phyloP scores from a whole-genome alignment of 2,329 filamentous ascomycete species.

The Elsinoe arachidis region DNA sequence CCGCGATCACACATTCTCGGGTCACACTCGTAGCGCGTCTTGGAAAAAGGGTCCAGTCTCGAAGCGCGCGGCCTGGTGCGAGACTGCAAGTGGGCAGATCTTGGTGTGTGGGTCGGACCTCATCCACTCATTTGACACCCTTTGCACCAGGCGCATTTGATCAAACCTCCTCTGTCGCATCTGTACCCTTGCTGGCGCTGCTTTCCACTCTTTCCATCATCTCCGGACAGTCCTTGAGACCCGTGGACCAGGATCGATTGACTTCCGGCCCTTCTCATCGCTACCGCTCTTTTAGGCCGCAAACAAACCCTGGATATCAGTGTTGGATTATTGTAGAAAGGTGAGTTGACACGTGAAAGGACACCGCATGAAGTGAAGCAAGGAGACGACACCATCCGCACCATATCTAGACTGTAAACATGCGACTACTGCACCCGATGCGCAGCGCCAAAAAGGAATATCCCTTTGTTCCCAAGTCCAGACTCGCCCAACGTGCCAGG shows the following conservation, averaged over 20 bases:
- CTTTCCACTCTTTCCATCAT: background rate
- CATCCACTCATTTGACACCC: slow-evolving; percentile 5
- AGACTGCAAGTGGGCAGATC: background rate
- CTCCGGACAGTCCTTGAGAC: background rate
- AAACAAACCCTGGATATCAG: background rate
- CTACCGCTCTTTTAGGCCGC: background rate
- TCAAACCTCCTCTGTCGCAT: slow-evolving; percentile 7
- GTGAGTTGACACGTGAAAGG: background rate
- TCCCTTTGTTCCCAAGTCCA: background rate
- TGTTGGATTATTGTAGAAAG: slow-evolving; percentile 6
- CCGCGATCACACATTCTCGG: background rate
- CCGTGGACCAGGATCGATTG: background rate
- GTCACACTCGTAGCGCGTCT: background rate
- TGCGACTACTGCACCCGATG: background rate
- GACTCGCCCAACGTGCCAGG: background rate
- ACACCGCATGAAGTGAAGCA: slow-evolving; percentile 1
- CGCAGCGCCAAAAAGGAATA: background rate
- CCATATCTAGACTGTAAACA: background rate
- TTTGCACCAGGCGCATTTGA: background rate
- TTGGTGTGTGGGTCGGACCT: slow-evolving; percentile 4
- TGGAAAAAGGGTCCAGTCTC: background rate
- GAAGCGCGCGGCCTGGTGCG: background rate
- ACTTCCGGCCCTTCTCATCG: background rate
- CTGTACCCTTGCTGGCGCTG: background rate
- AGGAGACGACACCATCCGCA: background rate